These are phyloP conservation scores for Tetrapisispora fleetii DNA, from an alignment of 805 yeast species.

Conservation along the genomic window DNA sequence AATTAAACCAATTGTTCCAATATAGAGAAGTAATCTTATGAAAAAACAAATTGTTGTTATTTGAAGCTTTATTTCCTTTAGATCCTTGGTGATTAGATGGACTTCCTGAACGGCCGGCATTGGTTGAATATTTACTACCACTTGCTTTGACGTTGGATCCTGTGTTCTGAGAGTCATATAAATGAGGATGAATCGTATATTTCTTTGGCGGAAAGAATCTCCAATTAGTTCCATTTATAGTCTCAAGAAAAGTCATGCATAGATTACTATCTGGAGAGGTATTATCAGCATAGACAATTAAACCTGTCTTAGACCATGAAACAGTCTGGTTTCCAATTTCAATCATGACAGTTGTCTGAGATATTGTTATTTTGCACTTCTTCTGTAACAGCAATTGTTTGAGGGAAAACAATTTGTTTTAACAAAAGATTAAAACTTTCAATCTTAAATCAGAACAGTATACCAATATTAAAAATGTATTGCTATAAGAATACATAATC, in stretches of 20 bases:
- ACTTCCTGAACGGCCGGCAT: conserved; percentile 4
- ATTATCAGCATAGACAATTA: conserved; percentile 58
- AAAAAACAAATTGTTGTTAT: conserved; percentile 17
- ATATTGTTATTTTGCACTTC: not conserved
- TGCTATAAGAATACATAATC: too few species aligned
- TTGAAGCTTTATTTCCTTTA: conserved; percentile 8
- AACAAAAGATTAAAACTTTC: too few species aligned
- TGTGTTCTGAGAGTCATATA: conserved; percentile 15
- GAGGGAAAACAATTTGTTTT: too few species aligned
- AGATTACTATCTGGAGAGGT: conserved; percentile 32
- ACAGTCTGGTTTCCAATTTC: conserved; percentile 25
- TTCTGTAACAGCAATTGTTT: not conserved
- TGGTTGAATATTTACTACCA: not conserved
- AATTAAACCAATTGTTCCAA: conserved; percentile 53
- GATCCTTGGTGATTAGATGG: conserved; percentile 10
- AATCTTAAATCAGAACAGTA: too few species aligned
- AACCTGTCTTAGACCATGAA: conserved; percentile 80
- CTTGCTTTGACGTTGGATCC: not conserved
- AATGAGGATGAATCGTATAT: conserved; percentile 26
- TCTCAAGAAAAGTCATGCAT: conserved; percentile 57
- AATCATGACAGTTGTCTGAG: conserved; percentile 4
- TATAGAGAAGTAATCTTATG: conserved; percentile 38
- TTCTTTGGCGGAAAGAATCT: conserved; percentile 43
- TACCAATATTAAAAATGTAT: too few species aligned
- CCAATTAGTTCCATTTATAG: conserved; percentile 72